Percentiles rank a stretch among this genome's conserved stretches.
phyloP scores from a whole-genome alignment of 108 stramenopile genomes.

The Aurantiochytrium sp. region DNA sequence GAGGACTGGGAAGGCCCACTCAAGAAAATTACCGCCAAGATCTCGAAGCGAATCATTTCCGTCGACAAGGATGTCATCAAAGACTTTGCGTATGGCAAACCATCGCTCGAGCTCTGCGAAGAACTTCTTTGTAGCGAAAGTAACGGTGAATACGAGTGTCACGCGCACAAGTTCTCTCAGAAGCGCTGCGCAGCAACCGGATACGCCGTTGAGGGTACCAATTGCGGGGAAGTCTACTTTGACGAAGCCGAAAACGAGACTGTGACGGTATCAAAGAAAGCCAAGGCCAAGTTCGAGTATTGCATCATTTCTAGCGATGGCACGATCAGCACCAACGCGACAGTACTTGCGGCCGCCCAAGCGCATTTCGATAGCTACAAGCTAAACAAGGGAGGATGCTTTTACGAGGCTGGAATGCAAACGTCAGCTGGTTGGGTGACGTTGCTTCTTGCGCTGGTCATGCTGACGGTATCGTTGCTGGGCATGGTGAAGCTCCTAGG shows the following conservation, averaged over 20 bases:
- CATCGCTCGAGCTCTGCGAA: conserved; percentile 33
- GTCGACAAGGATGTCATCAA: conserved; percentile 69
- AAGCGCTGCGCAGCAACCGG: neutral
- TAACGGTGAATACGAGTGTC: neutral
- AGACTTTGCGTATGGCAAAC: conserved; percentile 52
- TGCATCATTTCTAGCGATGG: neutral
- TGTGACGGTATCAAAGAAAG: neutral
- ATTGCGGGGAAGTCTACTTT: too few relatives aligned
- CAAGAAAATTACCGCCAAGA: conserved; percentile 62
- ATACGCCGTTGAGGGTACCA: neutral
- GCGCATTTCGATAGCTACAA: neutral
- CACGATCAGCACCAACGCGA: neutral
- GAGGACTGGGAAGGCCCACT: conserved; percentile 68
- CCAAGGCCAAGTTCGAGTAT: neutral
- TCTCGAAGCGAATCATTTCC: conserved; percentile 57
- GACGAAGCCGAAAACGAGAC: too few relatives aligned
- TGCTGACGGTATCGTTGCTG: conserved; percentile 63
- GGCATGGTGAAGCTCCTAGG: conserved; percentile 67
- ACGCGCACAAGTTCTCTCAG: neutral
- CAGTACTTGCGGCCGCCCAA: neutral
- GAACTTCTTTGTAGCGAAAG: neutral
- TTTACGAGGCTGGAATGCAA: conserved; percentile 19
- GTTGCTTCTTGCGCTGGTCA: conserved; percentile 58
- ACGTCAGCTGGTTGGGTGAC: conserved; percentile 58
- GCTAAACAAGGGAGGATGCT: neutral